Conservation (phyloP, 805 yeast species). For the Myxozyma mucilagina region DNA sequence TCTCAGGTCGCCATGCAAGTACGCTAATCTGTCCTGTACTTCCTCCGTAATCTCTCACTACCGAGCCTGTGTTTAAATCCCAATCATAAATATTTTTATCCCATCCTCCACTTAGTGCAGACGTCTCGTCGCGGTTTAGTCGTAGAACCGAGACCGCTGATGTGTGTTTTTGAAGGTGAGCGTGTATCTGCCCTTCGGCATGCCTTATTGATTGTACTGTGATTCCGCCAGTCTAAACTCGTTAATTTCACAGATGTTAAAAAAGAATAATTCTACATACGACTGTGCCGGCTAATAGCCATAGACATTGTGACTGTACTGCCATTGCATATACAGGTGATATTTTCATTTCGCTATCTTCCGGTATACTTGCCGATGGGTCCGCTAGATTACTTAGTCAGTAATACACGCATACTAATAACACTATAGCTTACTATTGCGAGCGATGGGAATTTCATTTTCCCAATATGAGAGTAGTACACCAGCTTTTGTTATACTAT, state of each 20-base stretch:
- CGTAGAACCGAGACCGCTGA: conserved; percentile 72
- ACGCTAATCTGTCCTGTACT: conserved; percentile 78
- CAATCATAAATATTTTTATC: conserved; percentile 76
- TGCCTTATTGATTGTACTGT: conserved; percentile 78
- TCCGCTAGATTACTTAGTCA: neutral
- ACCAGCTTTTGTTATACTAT: conserved; percentile 82
- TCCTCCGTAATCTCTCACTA: conserved; percentile 51
- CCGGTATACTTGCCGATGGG: conserved; percentile 5
- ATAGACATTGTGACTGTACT: conserved; percentile 75
- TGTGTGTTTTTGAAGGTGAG: conserved; percentile 70
- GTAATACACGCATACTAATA: conserved; percentile 43
- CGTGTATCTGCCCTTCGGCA: conserved; percentile 77
- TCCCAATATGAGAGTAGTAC: conserved; percentile 88
- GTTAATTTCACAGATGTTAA: neutral
- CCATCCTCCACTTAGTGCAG: conserved; percentile 85
- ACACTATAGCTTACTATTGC: neutral
- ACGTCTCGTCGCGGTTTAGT: conserved; percentile 61
- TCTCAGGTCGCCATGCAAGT: conserved; percentile 54
- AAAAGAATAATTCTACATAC: neutral
- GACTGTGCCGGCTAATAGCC: conserved; percentile 71
- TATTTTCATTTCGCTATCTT: conserved; percentile 40
- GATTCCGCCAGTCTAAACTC: conserved; percentile 72
- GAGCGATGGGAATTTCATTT: conserved; percentile 74
- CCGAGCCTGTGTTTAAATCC: conserved; percentile 78
- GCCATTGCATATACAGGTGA: conserved; percentile 89